Conservation (phyloP, 2,329 filamentous ascomycete genomes). For the Claviceps sp. region DNA sequence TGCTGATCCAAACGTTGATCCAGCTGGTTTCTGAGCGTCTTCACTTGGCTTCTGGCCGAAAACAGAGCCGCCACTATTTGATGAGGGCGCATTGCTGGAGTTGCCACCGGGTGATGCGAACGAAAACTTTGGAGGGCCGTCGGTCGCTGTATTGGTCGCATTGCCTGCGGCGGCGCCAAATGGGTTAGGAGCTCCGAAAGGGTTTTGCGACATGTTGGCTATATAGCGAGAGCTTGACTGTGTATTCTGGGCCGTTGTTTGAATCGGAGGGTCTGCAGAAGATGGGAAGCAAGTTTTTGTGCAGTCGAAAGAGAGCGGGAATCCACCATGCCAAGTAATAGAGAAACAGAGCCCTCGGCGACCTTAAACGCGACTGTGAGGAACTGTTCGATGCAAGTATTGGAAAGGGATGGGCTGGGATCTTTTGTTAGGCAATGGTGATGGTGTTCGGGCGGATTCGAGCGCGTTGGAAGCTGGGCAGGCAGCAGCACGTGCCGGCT, state of each 20-base stretch:
- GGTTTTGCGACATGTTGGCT: conserved; percentile 24
- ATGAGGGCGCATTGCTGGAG: conserved; percentile 16
- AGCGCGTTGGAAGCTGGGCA: neutral
- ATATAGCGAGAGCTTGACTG: neutral
- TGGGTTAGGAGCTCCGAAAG: conserved; percentile 21
- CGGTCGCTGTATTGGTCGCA: conserved; percentile 18
- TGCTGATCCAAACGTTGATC: conserved; percentile 13
- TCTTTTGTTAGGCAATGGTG: conserved; percentile 3
- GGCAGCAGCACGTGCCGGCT: neutral
- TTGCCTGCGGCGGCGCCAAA: conserved; percentile 20
- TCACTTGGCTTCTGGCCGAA: conserved; percentile 18
- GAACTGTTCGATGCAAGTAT: no score
- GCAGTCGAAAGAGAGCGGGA: neutral
- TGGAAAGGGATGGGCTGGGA: conserved; percentile 1
- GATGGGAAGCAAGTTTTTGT: neutral
- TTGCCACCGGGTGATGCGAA: conserved; percentile 22
- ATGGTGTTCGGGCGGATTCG: conserved; percentile 1
- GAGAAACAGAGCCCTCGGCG: neutral
- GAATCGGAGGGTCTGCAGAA: neutral
- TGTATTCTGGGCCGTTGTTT: neutral
- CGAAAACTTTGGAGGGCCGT: conserved; percentile 24
- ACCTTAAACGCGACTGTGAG: neutral
- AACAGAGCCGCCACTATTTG: conserved; percentile 14
- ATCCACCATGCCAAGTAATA: neutral
- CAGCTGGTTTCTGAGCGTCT: conserved; percentile 16